Evolutionary conservation across 2,329 filamentous ascomycete species (phyloP).

Genomic region (Tolypocladium tundrense): DNA sequence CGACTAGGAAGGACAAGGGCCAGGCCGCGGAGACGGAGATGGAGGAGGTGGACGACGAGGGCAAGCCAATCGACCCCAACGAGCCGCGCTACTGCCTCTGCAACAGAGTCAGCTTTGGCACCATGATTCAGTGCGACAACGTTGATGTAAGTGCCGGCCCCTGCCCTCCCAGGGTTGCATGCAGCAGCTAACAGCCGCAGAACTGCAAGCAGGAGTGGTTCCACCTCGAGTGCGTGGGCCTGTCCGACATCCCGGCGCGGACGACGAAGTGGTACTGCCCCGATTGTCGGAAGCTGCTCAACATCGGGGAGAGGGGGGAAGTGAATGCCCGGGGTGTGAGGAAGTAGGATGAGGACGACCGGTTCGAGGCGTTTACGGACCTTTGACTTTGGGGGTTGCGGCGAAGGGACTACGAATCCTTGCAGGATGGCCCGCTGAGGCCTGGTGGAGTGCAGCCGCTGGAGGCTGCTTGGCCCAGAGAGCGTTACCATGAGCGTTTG

Average conservation of each 20-base stretch:
- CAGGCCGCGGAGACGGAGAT: constrained; percentile 30
- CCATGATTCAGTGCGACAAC: constrained; percentile 78
- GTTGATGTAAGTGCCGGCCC: constrained; percentile 48
- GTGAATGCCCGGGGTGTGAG: constrained; percentile 48
- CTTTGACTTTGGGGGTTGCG: constrained; percentile 1
- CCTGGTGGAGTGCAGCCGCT: background rate
- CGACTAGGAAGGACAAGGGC: constrained; percentile 37
- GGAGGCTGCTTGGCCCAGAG: background rate
- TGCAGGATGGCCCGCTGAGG: background rate
- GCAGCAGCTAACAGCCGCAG: constrained; percentile 15
- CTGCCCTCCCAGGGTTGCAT: background rate
- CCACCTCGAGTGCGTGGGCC: constrained; percentile 65
- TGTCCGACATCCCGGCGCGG: constrained; percentile 56
- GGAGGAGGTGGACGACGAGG: constrained; percentile 57
- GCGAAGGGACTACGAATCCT: background rate
- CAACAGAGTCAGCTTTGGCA: constrained; percentile 69
- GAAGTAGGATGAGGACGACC: constrained; percentile 19
- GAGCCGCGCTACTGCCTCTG: constrained; percentile 72
- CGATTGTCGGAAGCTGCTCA: constrained; percentile 55
- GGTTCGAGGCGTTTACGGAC: constrained; percentile 3
- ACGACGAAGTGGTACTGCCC: constrained; percentile 81
- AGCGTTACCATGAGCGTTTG: background rate
- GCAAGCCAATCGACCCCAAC: constrained; percentile 61
- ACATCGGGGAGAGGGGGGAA: constrained; percentile 54
- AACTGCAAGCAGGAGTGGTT: constrained; percentile 80